Conservation (phyloP, 352 stramenopile species). For the Blastocystis sp. region DNA sequence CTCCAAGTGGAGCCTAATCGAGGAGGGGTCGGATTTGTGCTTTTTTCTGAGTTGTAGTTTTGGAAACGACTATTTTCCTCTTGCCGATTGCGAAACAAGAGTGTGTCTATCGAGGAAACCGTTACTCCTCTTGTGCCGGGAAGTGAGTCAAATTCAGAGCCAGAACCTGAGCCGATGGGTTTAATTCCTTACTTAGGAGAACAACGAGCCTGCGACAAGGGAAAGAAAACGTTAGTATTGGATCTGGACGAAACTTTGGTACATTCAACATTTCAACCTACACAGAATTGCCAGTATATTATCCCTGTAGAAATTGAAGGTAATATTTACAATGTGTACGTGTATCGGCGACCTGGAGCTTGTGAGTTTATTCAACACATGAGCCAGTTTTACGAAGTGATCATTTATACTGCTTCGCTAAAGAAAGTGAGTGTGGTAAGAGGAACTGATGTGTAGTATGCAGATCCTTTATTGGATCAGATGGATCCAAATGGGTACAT, state of each 20-base stretch:
- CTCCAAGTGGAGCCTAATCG: background rate
- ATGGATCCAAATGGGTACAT: constrained; percentile 87
- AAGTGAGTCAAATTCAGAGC: background rate
- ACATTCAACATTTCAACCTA: constrained; percentile 90
- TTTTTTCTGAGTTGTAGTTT: constrained; percentile 8
- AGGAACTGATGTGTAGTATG: constrained; percentile 78
- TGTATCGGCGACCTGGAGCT: constrained; percentile 85
- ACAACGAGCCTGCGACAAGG: constrained; percentile 73
- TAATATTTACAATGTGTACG: constrained; percentile 81
- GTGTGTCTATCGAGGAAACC: background rate
- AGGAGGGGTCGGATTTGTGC: background rate
- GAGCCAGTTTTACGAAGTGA: constrained; percentile 92
- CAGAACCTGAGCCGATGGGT: background rate
- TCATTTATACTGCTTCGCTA: constrained; percentile 94
- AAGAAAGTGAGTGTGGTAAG: constrained; percentile 75
- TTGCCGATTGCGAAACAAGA: background rate
- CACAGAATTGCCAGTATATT: constrained; percentile 88
- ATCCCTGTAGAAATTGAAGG: constrained; percentile 91
- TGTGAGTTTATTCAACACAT: constrained; percentile 92
- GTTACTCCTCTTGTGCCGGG: background rate
- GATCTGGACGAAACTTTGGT: constrained; percentile 96
- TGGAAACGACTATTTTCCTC: constrained; percentile 36
- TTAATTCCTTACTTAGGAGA: constrained; percentile 47
- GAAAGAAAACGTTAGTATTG: constrained; percentile 86
- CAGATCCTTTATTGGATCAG: constrained; percentile 90